Evolutionary conservation across 2,329 filamentous ascomycete species (phyloP).

Genomic region (Apiospora hydei): DNA sequence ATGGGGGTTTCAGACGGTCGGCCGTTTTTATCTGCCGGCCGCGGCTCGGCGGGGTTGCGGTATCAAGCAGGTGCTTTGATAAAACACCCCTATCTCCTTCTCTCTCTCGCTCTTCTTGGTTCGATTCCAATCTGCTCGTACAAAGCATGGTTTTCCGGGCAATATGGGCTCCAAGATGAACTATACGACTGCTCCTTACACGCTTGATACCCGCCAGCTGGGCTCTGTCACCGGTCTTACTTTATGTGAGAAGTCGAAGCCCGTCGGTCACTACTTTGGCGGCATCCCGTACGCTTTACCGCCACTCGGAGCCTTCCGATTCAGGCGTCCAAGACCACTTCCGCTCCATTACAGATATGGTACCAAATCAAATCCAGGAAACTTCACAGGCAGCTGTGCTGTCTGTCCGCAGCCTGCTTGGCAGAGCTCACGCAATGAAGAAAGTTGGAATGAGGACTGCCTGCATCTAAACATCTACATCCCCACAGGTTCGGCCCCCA

Average conservation of each 20-base stretch:
- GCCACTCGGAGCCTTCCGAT: conserved; percentile 56
- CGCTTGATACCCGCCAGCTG: conserved; percentile 16
- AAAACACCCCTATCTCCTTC: background rate
- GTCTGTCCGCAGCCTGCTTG: conserved; percentile 59
- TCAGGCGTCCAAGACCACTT: conserved; percentile 50
- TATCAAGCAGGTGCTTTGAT: background rate
- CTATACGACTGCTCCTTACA: background rate
- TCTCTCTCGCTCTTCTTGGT: background rate
- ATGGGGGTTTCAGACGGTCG: conserved; percentile 1
- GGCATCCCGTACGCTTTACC: conserved; percentile 63
- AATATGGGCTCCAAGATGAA: background rate
- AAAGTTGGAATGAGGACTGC: conserved; percentile 57
- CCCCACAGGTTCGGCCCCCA: conserved; percentile 52
- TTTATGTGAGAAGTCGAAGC: background rate
- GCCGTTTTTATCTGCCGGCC: conserved; percentile 16
- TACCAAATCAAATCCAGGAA: conserved; percentile 36
- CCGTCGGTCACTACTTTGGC: conserved; percentile 54
- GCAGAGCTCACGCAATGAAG: conserved; percentile 34
- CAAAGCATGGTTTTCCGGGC: background rate
- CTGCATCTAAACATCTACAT: conserved; percentile 64
- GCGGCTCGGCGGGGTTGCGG: conserved; percentile 6
- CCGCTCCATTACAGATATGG: conserved; percentile 59
- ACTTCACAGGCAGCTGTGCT: conserved; percentile 45
- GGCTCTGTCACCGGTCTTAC: conserved; percentile 22
- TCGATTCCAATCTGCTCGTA: background rate